A percentile compares a stretch with the other conserved stretches of the same genome.
Conservation (phyloP, 495 filamentous ascomycete genomes). For the Daldinia decipiens region DNA sequence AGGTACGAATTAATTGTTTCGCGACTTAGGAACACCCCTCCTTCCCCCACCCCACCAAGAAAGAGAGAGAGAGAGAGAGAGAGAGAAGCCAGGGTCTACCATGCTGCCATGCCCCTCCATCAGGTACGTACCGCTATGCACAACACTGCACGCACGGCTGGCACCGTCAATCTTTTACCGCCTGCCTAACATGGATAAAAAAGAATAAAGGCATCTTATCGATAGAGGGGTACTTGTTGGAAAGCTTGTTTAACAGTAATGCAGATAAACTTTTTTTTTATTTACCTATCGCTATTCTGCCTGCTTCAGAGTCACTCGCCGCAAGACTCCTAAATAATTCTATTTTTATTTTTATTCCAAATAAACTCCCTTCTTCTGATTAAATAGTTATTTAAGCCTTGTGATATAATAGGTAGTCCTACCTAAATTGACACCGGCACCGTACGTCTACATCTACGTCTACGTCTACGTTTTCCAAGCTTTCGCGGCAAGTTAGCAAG, state of each 20-base stretch:
- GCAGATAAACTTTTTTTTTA: constrained; percentile 19
- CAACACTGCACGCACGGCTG: too few species aligned
- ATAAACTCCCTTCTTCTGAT: neutral
- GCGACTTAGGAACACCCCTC: constrained; percentile 7
- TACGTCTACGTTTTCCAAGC: constrained; percentile 4
- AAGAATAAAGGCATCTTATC: constrained; percentile 21
- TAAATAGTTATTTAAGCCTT: neutral
- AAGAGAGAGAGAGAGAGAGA: neutral
- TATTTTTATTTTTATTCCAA: neutral
- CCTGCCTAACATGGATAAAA: constrained; percentile 14
- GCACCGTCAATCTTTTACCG: constrained; percentile 8
- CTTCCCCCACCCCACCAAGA: constrained; percentile 10
- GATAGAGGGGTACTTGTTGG: constrained; percentile 18
- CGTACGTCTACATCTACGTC: constrained; percentile 4
- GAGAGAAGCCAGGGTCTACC: constrained; percentile 6
- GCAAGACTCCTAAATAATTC: neutral
- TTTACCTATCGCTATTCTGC: neutral
- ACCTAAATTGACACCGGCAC: neutral
- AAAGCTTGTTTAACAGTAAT: constrained; percentile 11
- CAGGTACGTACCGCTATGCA: constrained; percentile 8
- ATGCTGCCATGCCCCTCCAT: constrained; percentile 19
- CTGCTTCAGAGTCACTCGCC: neutral
- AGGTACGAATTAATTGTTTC: constrained; percentile 21
- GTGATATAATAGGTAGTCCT: neutral
- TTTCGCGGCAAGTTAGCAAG: neutral